A percentile compares a stretch with the other conserved stretches of the same genome.
phyloP scores from a whole-genome alignment of 768 basidiomycete species.

The Xerocomellus amylosporus region DNA sequence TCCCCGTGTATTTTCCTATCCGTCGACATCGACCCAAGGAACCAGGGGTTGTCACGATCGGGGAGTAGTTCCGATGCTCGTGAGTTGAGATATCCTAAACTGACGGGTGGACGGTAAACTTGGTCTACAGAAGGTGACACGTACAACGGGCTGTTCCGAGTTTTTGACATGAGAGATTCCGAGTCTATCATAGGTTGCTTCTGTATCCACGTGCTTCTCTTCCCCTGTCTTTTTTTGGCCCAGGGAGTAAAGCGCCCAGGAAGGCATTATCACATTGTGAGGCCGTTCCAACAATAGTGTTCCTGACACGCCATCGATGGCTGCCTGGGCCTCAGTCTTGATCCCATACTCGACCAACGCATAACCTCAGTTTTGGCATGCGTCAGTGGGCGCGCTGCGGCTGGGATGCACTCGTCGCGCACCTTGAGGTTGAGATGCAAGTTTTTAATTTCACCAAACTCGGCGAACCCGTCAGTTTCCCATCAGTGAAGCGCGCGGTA shows the following conservation, averaged over 20 bases:
- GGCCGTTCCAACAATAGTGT: slow-evolving; percentile 75
- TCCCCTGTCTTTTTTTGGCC: slow-evolving; percentile 71
- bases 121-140: too few relatives aligned
- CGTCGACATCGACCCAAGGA: too few relatives aligned
- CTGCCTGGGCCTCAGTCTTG: slow-evolving; percentile 88
- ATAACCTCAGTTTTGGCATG: slow-evolving; percentile 66
- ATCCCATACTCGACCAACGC: slow-evolving; percentile 97
- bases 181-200: too few relatives aligned
- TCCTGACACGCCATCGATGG: slow-evolving; percentile 87
- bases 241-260: slow-evolving; percentile 77
- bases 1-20: too few relatives aligned
- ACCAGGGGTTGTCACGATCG: too few relatives aligned
- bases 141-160: too few relatives aligned
- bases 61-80: too few relatives aligned
- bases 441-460: slow-evolving; percentile 97
- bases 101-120: too few relatives aligned
- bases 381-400: neutral
- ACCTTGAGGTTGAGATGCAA: slow-evolving; percentile 97
- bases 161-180: too few relatives aligned
- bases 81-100: too few relatives aligned
- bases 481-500: slow-evolving; percentile 9
- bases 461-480: slow-evolving; percentile 87
- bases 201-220: slow-evolving; percentile 49
- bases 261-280: slow-evolving; percentile 93
- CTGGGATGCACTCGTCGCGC: slow-evolving; percentile 14